Conservation (phyloP, 2,329 filamentous ascomycete species). For the Xylariaceae sp. region DNA sequence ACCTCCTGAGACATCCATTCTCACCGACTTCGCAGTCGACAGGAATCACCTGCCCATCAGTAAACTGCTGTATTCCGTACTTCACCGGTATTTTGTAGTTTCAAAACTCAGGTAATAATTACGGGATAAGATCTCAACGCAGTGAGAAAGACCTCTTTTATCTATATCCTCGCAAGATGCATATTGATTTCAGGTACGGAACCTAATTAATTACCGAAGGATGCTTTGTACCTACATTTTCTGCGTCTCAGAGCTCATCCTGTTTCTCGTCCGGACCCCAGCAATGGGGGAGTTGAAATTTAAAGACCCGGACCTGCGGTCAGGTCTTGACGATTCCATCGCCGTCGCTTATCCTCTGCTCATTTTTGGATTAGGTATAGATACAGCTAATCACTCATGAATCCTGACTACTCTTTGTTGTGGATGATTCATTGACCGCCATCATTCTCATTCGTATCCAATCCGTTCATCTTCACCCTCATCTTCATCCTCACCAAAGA, state of each 20-base stretch:
- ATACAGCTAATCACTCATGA: neutral
- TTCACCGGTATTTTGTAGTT: too few species aligned
- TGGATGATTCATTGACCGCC: neutral
- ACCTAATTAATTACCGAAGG: neutral
- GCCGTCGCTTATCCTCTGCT: neutral
- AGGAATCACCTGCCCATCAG: too few species aligned
- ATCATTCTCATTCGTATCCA: too few species aligned
- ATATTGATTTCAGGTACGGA: neutral
- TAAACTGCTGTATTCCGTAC: too few species aligned
- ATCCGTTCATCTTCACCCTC: too few species aligned
- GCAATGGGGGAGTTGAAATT: neutral
- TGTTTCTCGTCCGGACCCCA: neutral
- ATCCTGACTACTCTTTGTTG: neutral
- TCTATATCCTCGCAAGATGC: neutral
- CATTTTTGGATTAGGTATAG: neutral
- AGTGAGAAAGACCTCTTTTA: neutral
- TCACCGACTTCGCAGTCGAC: too few species aligned
- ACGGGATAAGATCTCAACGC: neutral
- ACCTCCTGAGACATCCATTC: too few species aligned
- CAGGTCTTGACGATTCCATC: neutral
- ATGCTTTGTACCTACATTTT: neutral
- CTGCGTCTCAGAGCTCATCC: neutral
- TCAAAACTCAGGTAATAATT: too few species aligned
- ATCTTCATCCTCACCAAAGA: too few species aligned
- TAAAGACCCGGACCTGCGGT: neutral